Base-by-base conservation (phyloP, 2,329 filamentous ascomycete species). In the Elsinoe perseae region DNA sequence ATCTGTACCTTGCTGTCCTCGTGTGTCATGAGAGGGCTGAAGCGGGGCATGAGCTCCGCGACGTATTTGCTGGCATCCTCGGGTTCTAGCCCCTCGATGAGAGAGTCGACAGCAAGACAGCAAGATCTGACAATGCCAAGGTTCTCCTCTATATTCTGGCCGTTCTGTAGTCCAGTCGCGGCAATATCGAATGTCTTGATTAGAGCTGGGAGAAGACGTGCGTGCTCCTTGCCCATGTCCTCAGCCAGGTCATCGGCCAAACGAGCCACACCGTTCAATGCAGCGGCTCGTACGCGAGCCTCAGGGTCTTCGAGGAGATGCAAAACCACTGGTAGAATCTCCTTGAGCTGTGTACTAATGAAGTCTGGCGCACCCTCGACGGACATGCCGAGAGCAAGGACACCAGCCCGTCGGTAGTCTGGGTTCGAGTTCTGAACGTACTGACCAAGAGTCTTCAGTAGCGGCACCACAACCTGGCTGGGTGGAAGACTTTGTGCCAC, bases 331-430 rank as follows among this genome's bases (percentile, higher is more conserved):
- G 93, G 93, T 70, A 97, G 82, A 62, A 97, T 86, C 62, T 86
- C 81, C 66, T 86, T 80, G 60, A 97, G 82, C 73, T 98, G 93
- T 18, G 91, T 95, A 61, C 89, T 89, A 67, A 97, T 90, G 73
- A 97, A 98, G 71, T 98, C 93, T 14, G 93, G 93, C 27, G 93
- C 92, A 64, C 93, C 93, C 77, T 97, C 93, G 54, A 95, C 92
- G 64, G 89, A 92, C 77, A 92, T 95, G 58, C 92, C 92, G 4
- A 98, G 81, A 50, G 92, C 86, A 60, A 97, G 80, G 68, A 97
- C 93, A 72, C 88, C 91, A 56, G 92, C 91, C 72, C 92, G 87
- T 59, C 92, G 85, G 74, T 87, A 86, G 64, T 89, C 84, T 32
- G 90, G 80, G 66, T 95, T 81, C 58, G 79, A 73, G 67, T 83